Conservation (phyloP, 2,329 filamentous ascomycete species). For the Nigrospora oryzae region DNA sequence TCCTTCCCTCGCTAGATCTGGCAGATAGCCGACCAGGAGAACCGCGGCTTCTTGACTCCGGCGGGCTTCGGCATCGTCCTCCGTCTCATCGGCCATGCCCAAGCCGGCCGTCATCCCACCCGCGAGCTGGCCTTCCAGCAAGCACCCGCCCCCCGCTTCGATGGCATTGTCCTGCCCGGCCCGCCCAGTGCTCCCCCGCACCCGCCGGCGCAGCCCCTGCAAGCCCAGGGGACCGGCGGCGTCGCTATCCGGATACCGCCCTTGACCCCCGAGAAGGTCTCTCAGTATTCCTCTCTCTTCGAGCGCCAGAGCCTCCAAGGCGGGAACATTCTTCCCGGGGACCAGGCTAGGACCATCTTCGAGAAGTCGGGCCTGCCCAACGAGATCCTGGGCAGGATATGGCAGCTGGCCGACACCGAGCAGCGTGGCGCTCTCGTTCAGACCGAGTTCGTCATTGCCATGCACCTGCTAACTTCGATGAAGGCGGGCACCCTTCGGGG, state of each 20-base stretch:
- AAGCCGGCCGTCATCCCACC: constrained; percentile 75
- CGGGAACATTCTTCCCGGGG: constrained; percentile 67
- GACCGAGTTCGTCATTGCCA: constrained; percentile 94
- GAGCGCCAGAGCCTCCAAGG: constrained; percentile 76
- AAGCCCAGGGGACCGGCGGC: constrained; percentile 50
- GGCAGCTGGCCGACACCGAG: constrained; percentile 90
- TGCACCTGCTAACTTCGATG: constrained; percentile 91
- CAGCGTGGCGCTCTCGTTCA: constrained; percentile 78
- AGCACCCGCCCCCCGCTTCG: constrained; percentile 87
- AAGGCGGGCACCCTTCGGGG: constrained; percentile 75
- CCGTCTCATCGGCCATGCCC: constrained; percentile 90
- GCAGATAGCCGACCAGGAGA: constrained; percentile 97
- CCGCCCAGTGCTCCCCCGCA: constrained; percentile 38
- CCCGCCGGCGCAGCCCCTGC: constrained; percentile 31
- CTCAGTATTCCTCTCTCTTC: constrained; percentile 83
- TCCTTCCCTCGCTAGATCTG: constrained; percentile 63
- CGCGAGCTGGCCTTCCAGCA: constrained; percentile 75
- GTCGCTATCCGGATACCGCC: constrained; percentile 80
- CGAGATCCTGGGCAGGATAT: constrained; percentile 87
- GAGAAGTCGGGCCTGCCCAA: constrained; percentile 87
- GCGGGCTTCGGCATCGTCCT: constrained; percentile 89
- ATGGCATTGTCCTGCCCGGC: constrained; percentile 52
- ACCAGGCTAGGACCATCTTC: constrained; percentile 88
- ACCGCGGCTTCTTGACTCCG: constrained; percentile 86
- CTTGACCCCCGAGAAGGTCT: constrained; percentile 77